Evolutionary conservation across 2,329 filamentous ascomycete genomes (phyloP).

Genomic region (Clarireedia hainanense): DNA sequence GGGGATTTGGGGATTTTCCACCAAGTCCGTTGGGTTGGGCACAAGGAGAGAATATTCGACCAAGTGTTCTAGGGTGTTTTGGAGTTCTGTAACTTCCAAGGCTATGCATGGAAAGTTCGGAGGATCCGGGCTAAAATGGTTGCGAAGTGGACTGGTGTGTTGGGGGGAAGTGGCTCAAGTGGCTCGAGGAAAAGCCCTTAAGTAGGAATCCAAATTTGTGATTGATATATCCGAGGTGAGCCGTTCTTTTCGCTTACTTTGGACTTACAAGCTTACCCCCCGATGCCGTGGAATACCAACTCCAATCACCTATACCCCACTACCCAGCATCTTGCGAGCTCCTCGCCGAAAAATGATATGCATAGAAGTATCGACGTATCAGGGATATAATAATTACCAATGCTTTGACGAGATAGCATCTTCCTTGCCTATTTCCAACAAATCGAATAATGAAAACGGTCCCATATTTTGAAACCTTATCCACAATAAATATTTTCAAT

Average conservation of each 20-base stretch:
- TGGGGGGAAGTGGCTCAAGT: background rate
- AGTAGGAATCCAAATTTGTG: background rate
- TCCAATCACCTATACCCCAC: background rate
- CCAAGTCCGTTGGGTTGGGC: background rate
- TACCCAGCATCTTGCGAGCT: background rate
- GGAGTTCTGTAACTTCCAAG: background rate
- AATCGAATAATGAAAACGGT: no score
- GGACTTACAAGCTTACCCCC: conserved; percentile 3
- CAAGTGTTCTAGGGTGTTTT: background rate
- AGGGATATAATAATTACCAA: background rate
- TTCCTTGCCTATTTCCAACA: no score
- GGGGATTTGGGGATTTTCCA: background rate
- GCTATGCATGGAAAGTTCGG: background rate
- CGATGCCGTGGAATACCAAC: background rate
- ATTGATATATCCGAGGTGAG: conserved; percentile 6
- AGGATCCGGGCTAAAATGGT: background rate
- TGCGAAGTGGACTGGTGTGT: background rate
- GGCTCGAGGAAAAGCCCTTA: background rate
- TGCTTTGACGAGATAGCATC: background rate
- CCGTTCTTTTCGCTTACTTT: conserved; percentile 2
- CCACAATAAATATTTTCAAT: no score
- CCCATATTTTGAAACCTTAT: no score
- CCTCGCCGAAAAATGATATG: background rate
- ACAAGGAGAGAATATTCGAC: background rate
- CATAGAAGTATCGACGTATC: background rate